These are phyloP conservation scores for Psidium friedrichsthalianum DNA, from an alignment of 345 rosid species.

Conservation along the genomic window DNA sequence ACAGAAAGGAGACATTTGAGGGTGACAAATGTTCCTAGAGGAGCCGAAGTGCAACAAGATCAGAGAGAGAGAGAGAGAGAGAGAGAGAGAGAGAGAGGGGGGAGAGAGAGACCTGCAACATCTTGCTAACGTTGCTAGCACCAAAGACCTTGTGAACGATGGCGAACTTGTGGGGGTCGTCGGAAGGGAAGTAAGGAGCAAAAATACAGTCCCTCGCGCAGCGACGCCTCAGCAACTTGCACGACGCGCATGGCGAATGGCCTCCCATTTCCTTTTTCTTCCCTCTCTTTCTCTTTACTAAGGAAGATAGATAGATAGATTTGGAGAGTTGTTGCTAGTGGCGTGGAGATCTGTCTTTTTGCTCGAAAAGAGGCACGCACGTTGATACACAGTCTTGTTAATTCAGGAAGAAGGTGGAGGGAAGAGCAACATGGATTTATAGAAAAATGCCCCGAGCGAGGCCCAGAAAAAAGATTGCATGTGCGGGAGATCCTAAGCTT, in stretches of 20 bases:
- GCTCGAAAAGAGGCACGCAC: neutral
- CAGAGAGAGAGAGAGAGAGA: neutral
- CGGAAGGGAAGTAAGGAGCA: slow-evolving; percentile 60
- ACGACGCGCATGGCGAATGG: slow-evolving; percentile 56
- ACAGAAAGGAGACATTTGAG: neutral
- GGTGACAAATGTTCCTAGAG: neutral
- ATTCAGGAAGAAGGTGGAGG: neutral
- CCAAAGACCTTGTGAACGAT: slow-evolving; percentile 65
- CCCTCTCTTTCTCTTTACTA: neutral
- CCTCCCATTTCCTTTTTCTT: slow-evolving; percentile 15
- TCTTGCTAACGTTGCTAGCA: slow-evolving; percentile 63
- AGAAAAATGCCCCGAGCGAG: neutral
- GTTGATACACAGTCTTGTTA: neutral
- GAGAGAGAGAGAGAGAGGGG: neutral
- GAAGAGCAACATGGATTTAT: neutral
- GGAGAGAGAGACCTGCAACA: slow-evolving; percentile 38
- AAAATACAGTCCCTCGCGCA: slow-evolving; percentile 58
- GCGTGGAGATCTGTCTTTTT: neutral
- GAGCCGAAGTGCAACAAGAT: neutral
- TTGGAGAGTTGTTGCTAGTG: neutral
- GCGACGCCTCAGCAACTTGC: slow-evolving; percentile 56
- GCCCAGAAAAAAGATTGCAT: neutral
- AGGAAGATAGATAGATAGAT: neutral
- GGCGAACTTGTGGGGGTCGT: slow-evolving; percentile 55
- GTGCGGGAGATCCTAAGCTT: neutral